Evolutionary conservation across 1,284 basidiomycete genomes (phyloP).

Genomic region (Puccinia polysora): DNA sequence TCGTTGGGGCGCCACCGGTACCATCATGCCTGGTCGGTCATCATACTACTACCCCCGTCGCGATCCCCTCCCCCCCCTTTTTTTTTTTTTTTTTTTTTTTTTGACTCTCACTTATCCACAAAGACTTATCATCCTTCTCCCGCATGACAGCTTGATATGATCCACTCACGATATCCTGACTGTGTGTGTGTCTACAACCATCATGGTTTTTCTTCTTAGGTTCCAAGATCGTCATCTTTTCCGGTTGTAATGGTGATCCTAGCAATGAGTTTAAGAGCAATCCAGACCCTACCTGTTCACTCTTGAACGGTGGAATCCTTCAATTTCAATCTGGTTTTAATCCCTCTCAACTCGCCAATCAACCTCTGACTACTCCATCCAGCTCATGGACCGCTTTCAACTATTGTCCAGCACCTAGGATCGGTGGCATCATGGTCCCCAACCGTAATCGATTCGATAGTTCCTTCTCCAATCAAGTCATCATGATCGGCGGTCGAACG

Average conservation of each 20-base stretch:
- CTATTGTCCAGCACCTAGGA: slow-evolving; percentile 66
- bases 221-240: slow-evolving; percentile 26
- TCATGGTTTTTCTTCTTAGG: neutral
- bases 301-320: slow-evolving; percentile 19
- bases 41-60: neutral
- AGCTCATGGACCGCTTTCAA: slow-evolving; percentile 52
- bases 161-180: no score
- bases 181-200: no score
- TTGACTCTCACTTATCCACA: no score
- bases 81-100: no score
- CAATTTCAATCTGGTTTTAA: slow-evolving; percentile 15
- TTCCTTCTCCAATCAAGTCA: slow-evolving; percentile 63
- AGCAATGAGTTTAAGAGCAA: slow-evolving; percentile 4
- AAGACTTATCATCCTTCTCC: neutral
- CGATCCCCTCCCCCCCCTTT: neutral
- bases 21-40: slow-evolving; percentile 30
- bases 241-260: slow-evolving; percentile 35
- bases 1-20: slow-evolving; percentile 26
- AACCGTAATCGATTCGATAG: slow-evolving; percentile 62
- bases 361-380: slow-evolving; percentile 54
- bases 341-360: slow-evolving; percentile 49
- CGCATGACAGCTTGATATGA: no score
- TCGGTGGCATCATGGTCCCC: slow-evolving; percentile 61
- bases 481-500: slow-evolving; percentile 65
- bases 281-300: slow-evolving; percentile 6